Conservation (phyloP, 768 basidiomycete species). For the Sistotremastrum niveocremeum region DNA sequence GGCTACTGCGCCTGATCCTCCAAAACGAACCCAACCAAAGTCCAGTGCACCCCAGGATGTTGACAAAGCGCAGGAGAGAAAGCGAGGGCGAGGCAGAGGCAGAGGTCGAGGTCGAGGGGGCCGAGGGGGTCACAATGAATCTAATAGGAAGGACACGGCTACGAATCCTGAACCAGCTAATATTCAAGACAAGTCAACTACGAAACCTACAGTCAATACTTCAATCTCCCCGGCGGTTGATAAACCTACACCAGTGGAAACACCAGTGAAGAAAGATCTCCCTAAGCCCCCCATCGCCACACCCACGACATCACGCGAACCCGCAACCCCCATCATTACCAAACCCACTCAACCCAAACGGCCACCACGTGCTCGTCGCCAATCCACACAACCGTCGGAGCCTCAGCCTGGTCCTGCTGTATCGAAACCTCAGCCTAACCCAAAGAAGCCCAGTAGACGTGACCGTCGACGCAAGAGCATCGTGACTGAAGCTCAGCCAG, state of each 20-base stretch:
- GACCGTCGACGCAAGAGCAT: no score
- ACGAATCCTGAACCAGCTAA: neutral
- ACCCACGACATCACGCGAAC: neutral
- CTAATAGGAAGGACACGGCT: neutral
- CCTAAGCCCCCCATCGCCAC: neutral
- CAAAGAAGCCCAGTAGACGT: no score
- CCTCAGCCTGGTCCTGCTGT: no score
- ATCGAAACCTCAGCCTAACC: no score
- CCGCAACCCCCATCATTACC: neutral
- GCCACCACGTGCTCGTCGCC: neutral
- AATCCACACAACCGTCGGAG: neutral
- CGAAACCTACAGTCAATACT: neutral
- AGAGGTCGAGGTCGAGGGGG: constrained; percentile 20
- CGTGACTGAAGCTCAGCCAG: constrained; percentile 14
- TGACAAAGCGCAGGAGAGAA: constrained; percentile 5
- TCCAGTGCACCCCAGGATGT: constrained; percentile 1
- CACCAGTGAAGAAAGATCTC: neutral
- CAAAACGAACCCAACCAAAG: neutral
- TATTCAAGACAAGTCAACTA: neutral
- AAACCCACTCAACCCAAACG: neutral
- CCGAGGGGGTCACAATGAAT: constrained; percentile 15
- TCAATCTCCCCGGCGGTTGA: no score
- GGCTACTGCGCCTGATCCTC: neutral
- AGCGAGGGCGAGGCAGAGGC: constrained; percentile 14
- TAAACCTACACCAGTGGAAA: no score